Conservation (phyloP, 305 asterid genomes). For the Petunia hybrid region DNA sequence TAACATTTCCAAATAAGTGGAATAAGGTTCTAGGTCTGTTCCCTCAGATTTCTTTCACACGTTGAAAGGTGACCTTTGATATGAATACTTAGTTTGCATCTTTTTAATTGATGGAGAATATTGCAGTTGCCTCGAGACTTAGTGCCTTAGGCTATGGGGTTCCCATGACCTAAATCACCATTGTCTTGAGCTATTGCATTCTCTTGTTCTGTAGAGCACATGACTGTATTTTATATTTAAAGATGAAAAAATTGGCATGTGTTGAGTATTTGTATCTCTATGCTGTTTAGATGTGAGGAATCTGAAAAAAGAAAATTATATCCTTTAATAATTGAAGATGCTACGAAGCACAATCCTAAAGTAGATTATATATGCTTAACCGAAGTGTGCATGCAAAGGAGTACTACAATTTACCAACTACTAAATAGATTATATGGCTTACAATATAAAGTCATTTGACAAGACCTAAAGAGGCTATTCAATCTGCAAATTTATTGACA, state of each 20-base stretch:
- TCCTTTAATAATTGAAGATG: slow-evolving; percentile 13
- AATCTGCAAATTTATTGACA: slow-evolving; percentile 12
- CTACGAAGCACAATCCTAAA: slow-evolving; percentile 12
- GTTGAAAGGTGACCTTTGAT: too few relatives aligned
- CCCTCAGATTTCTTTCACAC: too few relatives aligned
- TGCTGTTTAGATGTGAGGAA: neutral
- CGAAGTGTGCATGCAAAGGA: neutral
- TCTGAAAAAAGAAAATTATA: slow-evolving; percentile 13
- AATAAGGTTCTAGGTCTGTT: neutral
- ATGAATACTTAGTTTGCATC: too few relatives aligned
- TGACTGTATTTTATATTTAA: neutral
- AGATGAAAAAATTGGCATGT: neutral
- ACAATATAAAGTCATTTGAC: neutral
- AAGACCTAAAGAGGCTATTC: neutral
- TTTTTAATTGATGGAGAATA: too few relatives aligned
- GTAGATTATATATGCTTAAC: neutral
- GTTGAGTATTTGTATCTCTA: neutral
- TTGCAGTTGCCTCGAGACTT: neutral
- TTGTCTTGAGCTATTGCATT: neutral
- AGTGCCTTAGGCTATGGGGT: too few relatives aligned
- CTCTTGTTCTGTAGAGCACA: neutral
- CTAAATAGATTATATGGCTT: neutral
- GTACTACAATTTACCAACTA: neutral
- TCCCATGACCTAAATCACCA: neutral
- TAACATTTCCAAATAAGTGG: neutral